phyloP scores from a whole-genome alignment of 2,329 filamentous ascomycete species.

The Ophiostoma montium region DNA sequence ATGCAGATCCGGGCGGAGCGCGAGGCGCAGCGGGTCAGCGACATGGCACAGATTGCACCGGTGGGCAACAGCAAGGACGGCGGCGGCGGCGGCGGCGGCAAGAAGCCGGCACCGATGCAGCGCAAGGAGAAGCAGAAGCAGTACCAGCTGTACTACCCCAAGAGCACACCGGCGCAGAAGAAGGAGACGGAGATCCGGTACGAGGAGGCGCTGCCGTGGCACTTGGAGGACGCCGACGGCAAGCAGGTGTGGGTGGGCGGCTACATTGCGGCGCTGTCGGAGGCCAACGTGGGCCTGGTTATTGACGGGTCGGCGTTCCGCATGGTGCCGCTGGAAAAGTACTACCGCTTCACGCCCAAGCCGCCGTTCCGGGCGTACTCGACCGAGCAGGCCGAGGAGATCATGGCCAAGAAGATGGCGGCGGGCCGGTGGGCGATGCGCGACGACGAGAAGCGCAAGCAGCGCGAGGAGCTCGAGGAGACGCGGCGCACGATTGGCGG shows the following conservation, averaged over 20 bases:
- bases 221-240: slow-evolving; percentile 89
- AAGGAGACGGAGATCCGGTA: slow-evolving; percentile 64
- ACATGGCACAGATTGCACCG: slow-evolving; percentile 86
- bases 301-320: slow-evolving; percentile 58
- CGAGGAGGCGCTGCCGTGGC: slow-evolving; percentile 92
- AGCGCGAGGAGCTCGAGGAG: slow-evolving; percentile 47
- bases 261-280: slow-evolving; percentile 79
- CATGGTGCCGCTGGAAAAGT: slow-evolving; percentile 88
- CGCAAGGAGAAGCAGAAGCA: slow-evolving; percentile 52
- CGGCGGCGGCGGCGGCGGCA: slow-evolving; percentile 21
- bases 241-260: slow-evolving; percentile 89
- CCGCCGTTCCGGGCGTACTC: slow-evolving; percentile 65
- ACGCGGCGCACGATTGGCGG: slow-evolving; percentile 37
- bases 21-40: slow-evolving; percentile 72
- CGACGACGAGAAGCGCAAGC: slow-evolving; percentile 44
- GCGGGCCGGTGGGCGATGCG: slow-evolving; percentile 71
- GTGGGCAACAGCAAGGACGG: slow-evolving; percentile 52
- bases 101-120: slow-evolving; percentile 20
- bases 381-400: slow-evolving; percentile 72
- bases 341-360: slow-evolving; percentile 77
- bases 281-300: slow-evolving; percentile 68
- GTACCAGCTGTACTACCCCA: slow-evolving; percentile 71
- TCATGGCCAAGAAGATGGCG: slow-evolving; percentile 65
- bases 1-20: slow-evolving; percentile 65
- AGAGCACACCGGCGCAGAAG: slow-evolving; percentile 65